Conservation (phyloP, 495 filamentous ascomycete species). For the Saxophila tyrrhenica region DNA sequence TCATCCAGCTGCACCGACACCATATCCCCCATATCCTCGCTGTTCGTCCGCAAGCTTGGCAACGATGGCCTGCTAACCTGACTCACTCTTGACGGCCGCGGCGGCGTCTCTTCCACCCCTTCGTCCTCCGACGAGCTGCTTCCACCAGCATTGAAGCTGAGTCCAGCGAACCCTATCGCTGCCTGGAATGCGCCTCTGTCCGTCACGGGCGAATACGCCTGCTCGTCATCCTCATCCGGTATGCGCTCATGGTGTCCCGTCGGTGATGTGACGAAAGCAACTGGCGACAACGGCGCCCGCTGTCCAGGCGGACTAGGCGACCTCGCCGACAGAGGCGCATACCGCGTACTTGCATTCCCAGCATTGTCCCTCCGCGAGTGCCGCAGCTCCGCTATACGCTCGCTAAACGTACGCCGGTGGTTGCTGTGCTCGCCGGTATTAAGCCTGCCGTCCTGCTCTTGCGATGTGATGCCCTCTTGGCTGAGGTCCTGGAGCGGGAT, state of each 20-base stretch:
- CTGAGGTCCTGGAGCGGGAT: slow-evolving; percentile 80
- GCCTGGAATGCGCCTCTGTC: slow-evolving; percentile 43
- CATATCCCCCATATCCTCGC: slow-evolving; percentile 37
- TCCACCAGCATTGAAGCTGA: slow-evolving; percentile 39
- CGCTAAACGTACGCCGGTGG: slow-evolving; percentile 30
- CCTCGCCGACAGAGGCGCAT: slow-evolving; percentile 42
- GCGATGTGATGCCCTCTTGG: slow-evolving; percentile 30
- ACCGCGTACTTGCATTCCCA: slow-evolving; percentile 29
- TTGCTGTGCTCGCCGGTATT: slow-evolving; percentile 21
- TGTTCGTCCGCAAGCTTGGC: slow-evolving; percentile 21
- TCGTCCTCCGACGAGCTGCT: slow-evolving; percentile 5
- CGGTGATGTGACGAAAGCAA: slow-evolving; percentile 27
- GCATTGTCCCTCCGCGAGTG: slow-evolving; percentile 15
- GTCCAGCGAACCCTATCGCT: slow-evolving; percentile 50
- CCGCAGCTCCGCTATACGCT: slow-evolving; percentile 25
- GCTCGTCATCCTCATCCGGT: slow-evolving; percentile 31
- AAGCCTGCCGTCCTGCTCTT: slow-evolving; percentile 31
- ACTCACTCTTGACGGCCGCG: slow-evolving; percentile 20
- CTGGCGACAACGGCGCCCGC: slow-evolving; percentile 10
- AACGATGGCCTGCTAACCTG: slow-evolving; percentile 17
- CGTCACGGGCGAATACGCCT: slow-evolving; percentile 35
- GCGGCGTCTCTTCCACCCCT: slow-evolving; percentile 11
- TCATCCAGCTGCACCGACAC: slow-evolving; percentile 34
- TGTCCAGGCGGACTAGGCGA: slow-evolving; percentile 37
- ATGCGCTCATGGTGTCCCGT: slow-evolving; percentile 23